A percentile compares a stretch with the other conserved stretches of the same genome.
phyloP scores from a whole-genome alignment of 225 moss, liverwort and hornwort species.

The Anthoceros angustus region DNA sequence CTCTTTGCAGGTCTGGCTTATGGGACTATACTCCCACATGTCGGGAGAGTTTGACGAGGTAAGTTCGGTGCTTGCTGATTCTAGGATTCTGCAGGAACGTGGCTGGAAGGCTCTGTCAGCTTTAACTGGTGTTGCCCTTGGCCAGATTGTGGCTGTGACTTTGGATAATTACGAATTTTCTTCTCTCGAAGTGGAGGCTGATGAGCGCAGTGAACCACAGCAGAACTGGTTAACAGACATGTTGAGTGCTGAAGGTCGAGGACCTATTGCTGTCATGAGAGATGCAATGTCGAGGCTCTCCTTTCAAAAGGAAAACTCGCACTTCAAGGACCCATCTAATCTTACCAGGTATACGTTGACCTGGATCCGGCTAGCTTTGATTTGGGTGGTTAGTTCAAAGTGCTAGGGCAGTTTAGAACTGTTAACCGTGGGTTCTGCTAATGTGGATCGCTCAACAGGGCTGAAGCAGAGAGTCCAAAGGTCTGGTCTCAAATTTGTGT shows the following conservation, averaged over 20 bases:
- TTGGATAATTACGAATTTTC: conserved; percentile 71
- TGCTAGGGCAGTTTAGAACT: no score
- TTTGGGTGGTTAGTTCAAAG: conserved; percentile 5
- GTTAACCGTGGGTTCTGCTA: background rate
- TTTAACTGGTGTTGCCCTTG: background rate
- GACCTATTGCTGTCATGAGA: conserved; percentile 48
- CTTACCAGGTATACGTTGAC: conserved; percentile 35
- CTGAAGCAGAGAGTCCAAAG: conserved; percentile 60
- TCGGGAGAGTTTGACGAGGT: conserved; percentile 68
- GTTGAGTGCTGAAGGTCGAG: conserved; percentile 54
- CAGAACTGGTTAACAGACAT: conserved; percentile 57
- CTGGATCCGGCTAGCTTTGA: background rate
- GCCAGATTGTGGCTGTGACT: conserved; percentile 61
- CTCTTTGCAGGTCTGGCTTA: conserved; percentile 50
- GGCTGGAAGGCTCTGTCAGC: background rate
- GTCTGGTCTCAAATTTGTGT: conserved; percentile 83
- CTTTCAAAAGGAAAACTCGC: conserved; percentile 29
- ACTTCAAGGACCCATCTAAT: conserved; percentile 38
- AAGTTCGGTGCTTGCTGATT: background rate
- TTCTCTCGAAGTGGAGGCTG: conserved; percentile 28
- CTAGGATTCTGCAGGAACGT: background rate
- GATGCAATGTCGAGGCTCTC: conserved; percentile 50
- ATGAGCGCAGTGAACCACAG: conserved; percentile 37
- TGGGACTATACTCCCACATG: conserved; percentile 62
- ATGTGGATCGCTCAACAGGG: conserved; percentile 17